Percentiles rank a stretch among this genome's conserved stretches.
These are phyloP conservation scores for button mushroom (Agaricus bisporus) DNA, from an alignment of 768 basidiomycete genomes.

Conservation along the genomic window DNA sequence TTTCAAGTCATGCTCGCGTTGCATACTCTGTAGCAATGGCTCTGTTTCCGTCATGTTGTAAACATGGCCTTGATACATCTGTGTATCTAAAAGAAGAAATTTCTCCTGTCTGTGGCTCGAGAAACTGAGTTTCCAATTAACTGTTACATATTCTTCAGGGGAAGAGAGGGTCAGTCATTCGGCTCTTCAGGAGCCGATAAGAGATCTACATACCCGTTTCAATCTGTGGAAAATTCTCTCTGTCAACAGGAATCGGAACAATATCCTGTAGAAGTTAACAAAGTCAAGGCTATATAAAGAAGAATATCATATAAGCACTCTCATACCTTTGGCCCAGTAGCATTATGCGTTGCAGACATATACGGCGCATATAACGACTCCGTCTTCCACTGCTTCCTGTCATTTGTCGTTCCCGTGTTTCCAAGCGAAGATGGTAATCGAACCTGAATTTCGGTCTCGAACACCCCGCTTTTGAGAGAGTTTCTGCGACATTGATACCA, in stretches of 20 bases:
- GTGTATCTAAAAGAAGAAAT: constrained; percentile 13
- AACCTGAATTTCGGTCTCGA: constrained; percentile 24
- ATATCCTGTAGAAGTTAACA: constrained; percentile 20
- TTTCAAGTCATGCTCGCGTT: constrained; percentile 18
- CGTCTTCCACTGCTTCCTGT: constrained; percentile 10
- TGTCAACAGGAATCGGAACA: constrained; percentile 23
- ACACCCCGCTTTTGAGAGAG: constrained; percentile 21
- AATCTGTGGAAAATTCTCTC: constrained; percentile 19
- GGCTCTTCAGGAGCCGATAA: too few relatives aligned
- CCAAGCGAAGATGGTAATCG: constrained; percentile 12
- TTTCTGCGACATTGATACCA: constrained; percentile 20
- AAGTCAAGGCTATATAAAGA: background rate
- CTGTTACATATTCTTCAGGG: constrained; percentile 21
- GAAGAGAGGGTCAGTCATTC: background rate
- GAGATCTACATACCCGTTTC: too few relatives aligned
- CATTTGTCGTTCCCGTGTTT: background rate
- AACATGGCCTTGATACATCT: background rate
- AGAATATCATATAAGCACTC: background rate
- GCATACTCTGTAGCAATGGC: constrained; percentile 14
- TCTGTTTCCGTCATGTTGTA: constrained; percentile 18
- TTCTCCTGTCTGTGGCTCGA: constrained; percentile 21
- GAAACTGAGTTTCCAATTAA: constrained; percentile 28
- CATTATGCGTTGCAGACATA: constrained; percentile 16
- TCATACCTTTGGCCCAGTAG: constrained; percentile 24
- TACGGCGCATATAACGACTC: constrained; percentile 29